Base-by-base conservation (phyloP, 257 asterid species). In the Plantago ovata region DNA sequence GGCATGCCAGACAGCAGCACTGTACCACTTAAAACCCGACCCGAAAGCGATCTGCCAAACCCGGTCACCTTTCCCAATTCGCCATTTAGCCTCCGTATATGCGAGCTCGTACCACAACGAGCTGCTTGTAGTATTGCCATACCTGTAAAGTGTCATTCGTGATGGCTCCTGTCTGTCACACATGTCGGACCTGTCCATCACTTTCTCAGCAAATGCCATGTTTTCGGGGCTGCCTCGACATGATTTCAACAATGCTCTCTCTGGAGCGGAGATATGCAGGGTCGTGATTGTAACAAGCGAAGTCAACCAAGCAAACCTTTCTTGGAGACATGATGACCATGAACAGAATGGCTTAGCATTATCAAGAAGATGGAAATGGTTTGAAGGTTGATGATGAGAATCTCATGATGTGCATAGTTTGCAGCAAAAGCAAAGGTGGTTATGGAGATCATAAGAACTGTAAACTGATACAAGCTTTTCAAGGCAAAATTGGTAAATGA, bases 21-120 rank as follows among this genome's bases (percentile, higher is more conserved):
- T 77, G 46, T 77, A 73, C 38, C 83, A 77, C 61, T 77, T 77
- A 38, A 77, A 77, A 44, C 83, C 83, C 14, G 80, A 77, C 20
- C 80, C 83, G 44, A 77, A 77, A 5, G 80, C 83, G 3, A 77
- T 67, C 55, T 77, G 80, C 83, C 83, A 73, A 13, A 75, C 69
- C 20, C 80, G 72, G 24, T 77, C 56, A 3, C 80, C 80, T 54
- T 77, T 71, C 36, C 38, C 58, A 47, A 77, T 61, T 59, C 77
- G 68, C 48, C 84, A 81, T 45, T 78, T 78, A 1, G 81, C 81
- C 71, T 78, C 84, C 4, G 80, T 53, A 21, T 77, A 77, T 1
- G 83, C 83, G 19, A 77, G 42, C 21, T 57, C 67, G 22, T 78
- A 78, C 84, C 84, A 78, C 47, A 78, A 43, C 3, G 84, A 78